Percentiles rank a stretch among this genome's conserved stretches.
These are phyloP conservation scores for Zoysia pacifica DNA, from an alignment of 176 grass and related monocot genomes.

Conservation along the genomic window DNA sequence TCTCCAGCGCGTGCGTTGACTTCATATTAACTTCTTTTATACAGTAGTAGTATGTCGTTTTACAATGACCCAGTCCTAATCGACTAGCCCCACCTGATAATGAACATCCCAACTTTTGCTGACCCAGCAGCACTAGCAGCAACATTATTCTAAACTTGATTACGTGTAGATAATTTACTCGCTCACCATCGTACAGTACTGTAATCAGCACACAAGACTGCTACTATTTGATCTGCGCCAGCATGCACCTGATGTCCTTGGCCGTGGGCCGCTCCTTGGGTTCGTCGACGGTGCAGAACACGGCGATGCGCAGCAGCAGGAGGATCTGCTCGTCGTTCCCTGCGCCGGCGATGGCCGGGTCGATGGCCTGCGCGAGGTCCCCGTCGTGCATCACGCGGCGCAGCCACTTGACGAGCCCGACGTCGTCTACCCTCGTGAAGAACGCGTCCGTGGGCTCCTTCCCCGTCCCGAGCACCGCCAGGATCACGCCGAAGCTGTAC, in stretches of 20 bases:
- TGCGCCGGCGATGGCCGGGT: slow-evolving; percentile 39
- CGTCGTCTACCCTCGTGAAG: slow-evolving; percentile 68
- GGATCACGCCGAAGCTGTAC: slow-evolving; percentile 88
- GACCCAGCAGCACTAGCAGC: background rate
- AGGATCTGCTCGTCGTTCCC: slow-evolving; percentile 74
- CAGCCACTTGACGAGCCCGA: slow-evolving; percentile 66
- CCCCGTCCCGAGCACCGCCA: slow-evolving; percentile 73
- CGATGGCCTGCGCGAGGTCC: slow-evolving; percentile 42
- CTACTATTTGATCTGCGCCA: background rate
- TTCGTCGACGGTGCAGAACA: slow-evolving; percentile 68
- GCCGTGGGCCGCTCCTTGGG: slow-evolving; percentile 58
- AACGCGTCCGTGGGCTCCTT: slow-evolving; percentile 68
- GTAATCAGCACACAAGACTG: no score
- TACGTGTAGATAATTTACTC: no score
- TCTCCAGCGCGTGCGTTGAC: background rate
- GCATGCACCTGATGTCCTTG: slow-evolving; percentile 68
- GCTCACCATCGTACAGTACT: no score
- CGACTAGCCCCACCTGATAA: background rate
- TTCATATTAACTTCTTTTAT: background rate
- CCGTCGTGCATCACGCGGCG: slow-evolving; percentile 39
- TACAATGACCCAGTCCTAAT: background rate
- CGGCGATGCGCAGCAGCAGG: slow-evolving; percentile 63
- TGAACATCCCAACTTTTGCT: background rate
- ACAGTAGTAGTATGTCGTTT: no score
- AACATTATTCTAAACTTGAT: no score